Evolutionary conservation across 1,284 basidiomycete genomes (phyloP).

Genomic region (Rhizoctonia solani): DNA sequence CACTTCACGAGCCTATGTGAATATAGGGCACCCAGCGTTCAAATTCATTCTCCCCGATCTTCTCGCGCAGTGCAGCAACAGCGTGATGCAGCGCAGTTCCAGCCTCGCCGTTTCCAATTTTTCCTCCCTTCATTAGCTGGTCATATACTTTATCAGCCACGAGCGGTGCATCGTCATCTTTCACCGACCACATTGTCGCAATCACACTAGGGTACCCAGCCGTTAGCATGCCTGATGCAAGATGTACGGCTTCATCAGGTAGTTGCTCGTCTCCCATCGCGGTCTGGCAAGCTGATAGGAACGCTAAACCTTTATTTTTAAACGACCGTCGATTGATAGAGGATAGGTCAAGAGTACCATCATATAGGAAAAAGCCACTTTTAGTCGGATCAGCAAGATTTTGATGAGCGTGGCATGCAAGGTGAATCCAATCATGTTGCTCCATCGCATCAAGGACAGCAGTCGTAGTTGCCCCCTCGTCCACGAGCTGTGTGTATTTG

Average conservation of each 20-base stretch:
- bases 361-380: not conserved
- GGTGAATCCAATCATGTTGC: constrained; percentile 3
- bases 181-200: not conserved
- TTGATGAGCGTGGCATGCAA: too few relatives aligned
- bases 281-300: not conserved
- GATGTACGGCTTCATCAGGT: constrained; percentile 34
- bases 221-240: constrained; percentile 33
- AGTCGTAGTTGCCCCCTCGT: not conserved
- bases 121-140: not conserved
- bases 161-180: not conserved
- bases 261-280: constrained; percentile 28
- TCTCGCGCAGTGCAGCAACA: not conserved
- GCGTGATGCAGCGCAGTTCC: not conserved
- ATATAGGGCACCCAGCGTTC: not conserved
- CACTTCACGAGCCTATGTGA: not conserved
- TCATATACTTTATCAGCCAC: not conserved
- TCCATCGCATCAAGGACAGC: not conserved
- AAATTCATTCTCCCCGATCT: not conserved
- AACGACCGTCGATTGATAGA: not conserved
- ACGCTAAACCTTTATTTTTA: not conserved
- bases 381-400: not conserved
- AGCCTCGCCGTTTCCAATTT: not conserved
- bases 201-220: constrained; percentile 21
- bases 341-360: not conserved
- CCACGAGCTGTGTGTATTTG: not conserved